These are phyloP conservation scores for Cairneyella variabilis DNA, from an alignment of 495 filamentous ascomycete genomes.

Conservation along the genomic window DNA sequence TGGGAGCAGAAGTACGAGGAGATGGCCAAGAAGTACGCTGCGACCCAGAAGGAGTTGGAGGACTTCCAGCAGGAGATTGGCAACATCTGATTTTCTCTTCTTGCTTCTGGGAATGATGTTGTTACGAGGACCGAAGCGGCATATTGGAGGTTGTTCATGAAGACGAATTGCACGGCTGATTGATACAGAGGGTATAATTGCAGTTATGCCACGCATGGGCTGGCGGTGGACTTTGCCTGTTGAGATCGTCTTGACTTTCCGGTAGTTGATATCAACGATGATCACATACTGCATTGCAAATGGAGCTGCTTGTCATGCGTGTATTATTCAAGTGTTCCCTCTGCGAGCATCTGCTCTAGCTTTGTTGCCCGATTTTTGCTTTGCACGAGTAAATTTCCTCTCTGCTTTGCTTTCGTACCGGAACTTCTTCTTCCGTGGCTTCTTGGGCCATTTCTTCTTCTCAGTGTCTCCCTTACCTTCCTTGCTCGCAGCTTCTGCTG, in stretches of 20 bases:
- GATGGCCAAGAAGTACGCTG: conserved; percentile 79
- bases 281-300: conserved; percentile 6
- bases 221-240: background rate
- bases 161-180: background rate
- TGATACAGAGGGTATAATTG: conserved; percentile 5
- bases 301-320: background rate
- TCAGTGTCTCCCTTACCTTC: conserved; percentile 30
- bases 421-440: conserved; percentile 85
- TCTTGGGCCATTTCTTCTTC: conserved; percentile 56
- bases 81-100: conserved; percentile 64
- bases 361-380: conserved; percentile 60
- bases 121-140: background rate
- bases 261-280: conserved; percentile 12
- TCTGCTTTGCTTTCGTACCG: conserved; percentile 82
- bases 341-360: conserved; percentile 31
- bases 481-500: conserved; percentile 28
- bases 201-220: background rate
- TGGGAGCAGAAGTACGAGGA: conserved; percentile 98
- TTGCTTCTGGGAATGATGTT: background rate
- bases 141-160: conserved; percentile 10
- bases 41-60: conserved; percentile 86
- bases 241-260: background rate
- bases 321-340: conserved; percentile 18
- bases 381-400: conserved; percentile 60
- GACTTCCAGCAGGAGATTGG: conserved; percentile 84